Percentiles rank a stretch among this genome's conserved stretches.
These are phyloP conservation scores for Macadamia tetraphylla DNA, from an alignment of 164 flowering plant species.

Conservation along the genomic window DNA sequence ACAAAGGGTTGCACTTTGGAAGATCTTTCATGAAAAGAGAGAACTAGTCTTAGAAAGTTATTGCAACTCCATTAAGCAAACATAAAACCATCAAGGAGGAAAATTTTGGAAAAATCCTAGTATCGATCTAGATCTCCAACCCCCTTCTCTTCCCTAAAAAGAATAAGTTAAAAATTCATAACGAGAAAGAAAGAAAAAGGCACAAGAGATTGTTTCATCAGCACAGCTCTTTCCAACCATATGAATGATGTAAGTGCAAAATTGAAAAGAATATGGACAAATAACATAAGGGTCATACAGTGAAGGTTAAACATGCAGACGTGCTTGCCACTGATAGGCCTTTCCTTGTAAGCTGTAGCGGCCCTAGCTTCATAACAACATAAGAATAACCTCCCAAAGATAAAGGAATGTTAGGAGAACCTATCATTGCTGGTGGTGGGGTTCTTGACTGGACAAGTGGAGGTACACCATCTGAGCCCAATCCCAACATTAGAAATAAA, in stretches of 20 bases:
- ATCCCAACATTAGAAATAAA: slow-evolving; percentile 71
- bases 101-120: no score
- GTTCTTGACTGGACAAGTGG: slow-evolving; percentile 68
- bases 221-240: no score
- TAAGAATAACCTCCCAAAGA: slow-evolving; percentile 77
- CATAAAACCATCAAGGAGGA: no score
- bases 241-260: not conserved
- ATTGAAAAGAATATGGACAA: not conserved
- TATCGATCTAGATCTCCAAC: no score
- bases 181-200: no score
- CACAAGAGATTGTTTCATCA: no score
- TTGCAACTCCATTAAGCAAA: slow-evolving; percentile 12
- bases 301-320: slow-evolving; percentile 84
- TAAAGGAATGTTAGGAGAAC: slow-evolving; percentile 57
- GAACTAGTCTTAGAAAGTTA: slow-evolving; percentile 15
- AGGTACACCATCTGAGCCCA: slow-evolving; percentile 80
- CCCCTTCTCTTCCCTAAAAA: no score
- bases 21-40: slow-evolving; percentile 49
- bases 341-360: slow-evolving; percentile 80
- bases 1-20: slow-evolving; percentile 97
- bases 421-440: slow-evolving; percentile 64
- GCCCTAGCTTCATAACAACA: slow-evolving; percentile 71
- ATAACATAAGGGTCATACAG: slow-evolving; percentile 36
- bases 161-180: no score
- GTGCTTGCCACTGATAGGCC: slow-evolving; percentile 88